These are phyloP conservation scores for Colletotrichum sp. DNA, from an alignment of 2,329 filamentous ascomycete species.

Conservation along the genomic window DNA sequence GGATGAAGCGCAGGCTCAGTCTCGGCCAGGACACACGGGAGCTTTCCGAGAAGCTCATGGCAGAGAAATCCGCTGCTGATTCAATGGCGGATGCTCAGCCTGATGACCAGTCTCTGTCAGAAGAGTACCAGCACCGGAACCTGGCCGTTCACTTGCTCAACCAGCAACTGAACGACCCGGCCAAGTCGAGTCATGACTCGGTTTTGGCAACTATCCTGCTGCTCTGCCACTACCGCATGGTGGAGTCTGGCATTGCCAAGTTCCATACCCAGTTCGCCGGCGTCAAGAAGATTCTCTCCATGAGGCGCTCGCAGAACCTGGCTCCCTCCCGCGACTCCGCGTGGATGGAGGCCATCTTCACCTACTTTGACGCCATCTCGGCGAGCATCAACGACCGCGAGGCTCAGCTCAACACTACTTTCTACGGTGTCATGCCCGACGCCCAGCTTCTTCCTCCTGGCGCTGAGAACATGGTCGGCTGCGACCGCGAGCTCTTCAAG, in stretches of 20 bases:
- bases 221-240: conserved; percentile 91
- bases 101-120: conserved; percentile 72
- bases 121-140: conserved; percentile 82
- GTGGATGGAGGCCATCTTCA: conserved; percentile 94
- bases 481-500: conserved; percentile 86
- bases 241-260: conserved; percentile 89
- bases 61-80: conserved; percentile 51
- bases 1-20: conserved; percentile 78
- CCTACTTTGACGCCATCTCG: conserved; percentile 92
- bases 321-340: conserved; percentile 71
- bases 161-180: conserved; percentile 78
- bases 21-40: conserved; percentile 62
- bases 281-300: conserved; percentile 85
- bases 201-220: conserved; percentile 87
- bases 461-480: conserved; percentile 85
- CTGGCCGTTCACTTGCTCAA: conserved; percentile 84
- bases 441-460: conserved; percentile 61
- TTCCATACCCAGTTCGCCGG: conserved; percentile 94
- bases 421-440: conserved; percentile 61
- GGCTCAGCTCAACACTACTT: conserved; percentile 74
- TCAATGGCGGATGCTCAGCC: conserved; percentile 50
- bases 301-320: conserved; percentile 64
- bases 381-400: conserved; percentile 92
- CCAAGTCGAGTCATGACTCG: conserved; percentile 80
- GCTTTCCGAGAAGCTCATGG: conserved; percentile 50